phyloP scores from a whole-genome alignment of 176 grass and related monocot species.

The Phoenix dactylifera region DNA sequence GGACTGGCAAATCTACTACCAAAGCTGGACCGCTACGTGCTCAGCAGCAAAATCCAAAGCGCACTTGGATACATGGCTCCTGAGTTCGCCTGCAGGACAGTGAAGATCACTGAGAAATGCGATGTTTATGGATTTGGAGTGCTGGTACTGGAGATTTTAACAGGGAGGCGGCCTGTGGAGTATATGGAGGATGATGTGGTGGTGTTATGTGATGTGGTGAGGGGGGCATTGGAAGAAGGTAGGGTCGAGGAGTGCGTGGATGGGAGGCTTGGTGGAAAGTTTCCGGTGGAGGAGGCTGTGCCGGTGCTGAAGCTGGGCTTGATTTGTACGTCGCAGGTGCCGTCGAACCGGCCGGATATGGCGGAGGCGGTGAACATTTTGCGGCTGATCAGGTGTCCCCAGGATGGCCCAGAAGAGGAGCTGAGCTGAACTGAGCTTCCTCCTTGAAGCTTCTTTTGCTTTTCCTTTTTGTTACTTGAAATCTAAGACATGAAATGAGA shows the following conservation, averaged over 20 bases:
- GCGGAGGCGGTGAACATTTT: slow-evolving; percentile 70
- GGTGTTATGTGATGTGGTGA: slow-evolving; percentile 69
- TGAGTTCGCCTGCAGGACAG: slow-evolving; percentile 77
- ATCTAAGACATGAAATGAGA: slow-evolving; percentile 5
- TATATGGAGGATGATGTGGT: slow-evolving; percentile 97
- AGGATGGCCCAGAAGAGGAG: slow-evolving; percentile 46
- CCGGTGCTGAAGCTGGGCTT: slow-evolving; percentile 82
- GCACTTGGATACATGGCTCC: slow-evolving; percentile 99
- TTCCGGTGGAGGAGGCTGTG: slow-evolving; percentile 59
- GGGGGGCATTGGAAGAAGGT: slow-evolving; percentile 68
- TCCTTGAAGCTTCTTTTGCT: slow-evolving; percentile 1
- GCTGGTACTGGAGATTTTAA: slow-evolving; percentile 59
- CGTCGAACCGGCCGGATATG: slow-evolving; percentile 87
- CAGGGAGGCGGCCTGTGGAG: slow-evolving; percentile 62
- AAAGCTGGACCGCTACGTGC: slow-evolving; percentile 76
- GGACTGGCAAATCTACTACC: slow-evolving; percentile 85
- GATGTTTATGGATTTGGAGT: slow-evolving; percentile 86
- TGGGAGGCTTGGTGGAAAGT: slow-evolving; percentile 44
- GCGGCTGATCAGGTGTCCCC: slow-evolving; percentile 63
- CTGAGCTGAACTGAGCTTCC: slow-evolving; percentile 36
- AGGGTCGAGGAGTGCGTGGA: slow-evolving; percentile 62
- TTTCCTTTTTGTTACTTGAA: slow-evolving; percentile 15
- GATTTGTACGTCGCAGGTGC: slow-evolving; percentile 85
- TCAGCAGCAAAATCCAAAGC: slow-evolving; percentile 95
- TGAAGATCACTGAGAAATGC: slow-evolving; percentile 92